Conservation (phyloP, 2,329 filamentous ascomycete genomes). For the Arthrobotrys iridis region DNA sequence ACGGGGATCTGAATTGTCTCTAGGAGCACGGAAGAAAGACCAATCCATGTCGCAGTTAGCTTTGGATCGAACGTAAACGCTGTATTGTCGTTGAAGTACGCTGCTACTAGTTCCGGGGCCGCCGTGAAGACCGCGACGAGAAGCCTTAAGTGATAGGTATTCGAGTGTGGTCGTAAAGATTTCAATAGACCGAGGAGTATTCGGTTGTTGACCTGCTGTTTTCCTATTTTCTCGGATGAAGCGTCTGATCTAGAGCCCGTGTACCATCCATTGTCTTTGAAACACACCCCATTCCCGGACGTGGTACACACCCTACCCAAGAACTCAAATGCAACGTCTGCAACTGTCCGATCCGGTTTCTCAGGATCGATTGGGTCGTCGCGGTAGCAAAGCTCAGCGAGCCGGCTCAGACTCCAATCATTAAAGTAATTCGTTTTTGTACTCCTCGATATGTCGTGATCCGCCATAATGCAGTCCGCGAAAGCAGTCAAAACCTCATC, state of each 20-base stretch:
- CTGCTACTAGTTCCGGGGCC: slow-evolving; percentile 85
- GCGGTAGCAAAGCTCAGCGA: slow-evolving; percentile 76
- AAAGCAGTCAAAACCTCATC: slow-evolving; percentile 78
- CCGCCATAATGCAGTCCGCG: slow-evolving; percentile 76
- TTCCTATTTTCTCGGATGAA: slow-evolving; percentile 66
- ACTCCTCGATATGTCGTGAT: slow-evolving; percentile 76
- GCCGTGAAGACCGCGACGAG: slow-evolving; percentile 80
- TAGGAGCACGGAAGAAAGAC: slow-evolving; percentile 88
- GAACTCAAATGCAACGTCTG: slow-evolving; percentile 77
- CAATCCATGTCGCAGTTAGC: slow-evolving; percentile 91
- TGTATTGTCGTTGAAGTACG: slow-evolving; percentile 83
- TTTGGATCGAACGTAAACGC: slow-evolving; percentile 91
- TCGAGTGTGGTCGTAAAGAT: slow-evolving; percentile 83
- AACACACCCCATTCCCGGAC: slow-evolving; percentile 76
- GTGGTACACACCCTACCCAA: slow-evolving; percentile 79
- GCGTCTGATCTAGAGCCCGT: slow-evolving; percentile 65
- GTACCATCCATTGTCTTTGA: slow-evolving; percentile 84
- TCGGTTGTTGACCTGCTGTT: slow-evolving; percentile 80
- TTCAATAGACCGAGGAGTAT: slow-evolving; percentile 81
- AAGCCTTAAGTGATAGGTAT: slow-evolving; percentile 81
- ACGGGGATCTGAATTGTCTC: slow-evolving; percentile 79
- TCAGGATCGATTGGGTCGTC: slow-evolving; percentile 64
- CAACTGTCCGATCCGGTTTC: slow-evolving; percentile 68
- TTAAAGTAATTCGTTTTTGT: slow-evolving; percentile 81
- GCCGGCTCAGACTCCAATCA: slow-evolving; percentile 75